Percentiles rank a stretch among this genome's conserved stretches.
Conservation (phyloP, 306 rosid species). For the Acacia crassicarpa region DNA sequence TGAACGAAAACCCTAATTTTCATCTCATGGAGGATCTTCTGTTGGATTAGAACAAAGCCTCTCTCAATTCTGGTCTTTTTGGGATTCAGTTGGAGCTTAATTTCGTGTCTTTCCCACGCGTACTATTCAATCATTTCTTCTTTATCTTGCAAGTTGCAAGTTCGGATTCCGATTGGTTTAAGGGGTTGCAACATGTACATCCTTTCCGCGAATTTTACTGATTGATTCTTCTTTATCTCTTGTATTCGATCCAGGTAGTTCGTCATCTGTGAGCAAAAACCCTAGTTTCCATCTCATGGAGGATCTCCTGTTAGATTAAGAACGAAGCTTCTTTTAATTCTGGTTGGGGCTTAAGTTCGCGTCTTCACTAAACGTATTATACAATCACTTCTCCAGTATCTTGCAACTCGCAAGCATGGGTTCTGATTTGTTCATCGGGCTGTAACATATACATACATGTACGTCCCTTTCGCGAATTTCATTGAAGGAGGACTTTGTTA, state of each 20-base stretch:
- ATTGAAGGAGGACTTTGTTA: conserved; percentile 34
- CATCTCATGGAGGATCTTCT: conserved; percentile 33
- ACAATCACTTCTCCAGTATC: not conserved
- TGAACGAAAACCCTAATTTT: conserved; percentile 52
- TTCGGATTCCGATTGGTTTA: conserved; percentile 35
- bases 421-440: conserved; percentile 37
- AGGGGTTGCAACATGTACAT: conserved; percentile 35
- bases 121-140: conserved; percentile 21
- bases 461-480: conserved; percentile 25
- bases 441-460: conserved; percentile 32
- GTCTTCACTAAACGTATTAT: conserved; percentile 25
- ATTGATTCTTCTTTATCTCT: conserved; percentile 9
- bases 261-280: conserved; percentile 32
- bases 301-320: conserved; percentile 41
- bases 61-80: conserved; percentile 37
- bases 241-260: conserved; percentile 49
- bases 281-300: conserved; percentile 44
- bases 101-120: conserved; percentile 20
- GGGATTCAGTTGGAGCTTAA: conserved; percentile 31
- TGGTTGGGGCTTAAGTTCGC: conserved; percentile 29
- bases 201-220: conserved; percentile 29
- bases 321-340: conserved; percentile 43
- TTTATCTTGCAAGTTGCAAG: not conserved
- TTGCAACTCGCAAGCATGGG: conserved; percentile 1
- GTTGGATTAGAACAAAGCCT: conserved; percentile 39